Evolutionary conservation across 1,284 basidiomycete genomes (phyloP).

Genomic region (Earliella scabrosa): DNA sequence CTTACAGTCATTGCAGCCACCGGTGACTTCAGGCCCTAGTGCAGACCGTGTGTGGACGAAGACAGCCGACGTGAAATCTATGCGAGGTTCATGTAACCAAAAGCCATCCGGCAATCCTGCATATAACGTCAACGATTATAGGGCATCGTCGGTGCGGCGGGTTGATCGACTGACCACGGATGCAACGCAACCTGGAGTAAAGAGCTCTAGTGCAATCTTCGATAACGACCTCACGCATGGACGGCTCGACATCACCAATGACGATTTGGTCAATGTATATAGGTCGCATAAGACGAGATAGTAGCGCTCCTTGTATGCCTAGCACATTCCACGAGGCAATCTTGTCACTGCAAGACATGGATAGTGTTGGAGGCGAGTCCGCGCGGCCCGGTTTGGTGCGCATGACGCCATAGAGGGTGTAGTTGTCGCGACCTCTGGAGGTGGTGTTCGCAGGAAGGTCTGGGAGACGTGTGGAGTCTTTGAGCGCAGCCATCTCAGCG

Average conservation of each 20-base stretch:
- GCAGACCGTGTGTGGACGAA: slow-evolving; percentile 65
- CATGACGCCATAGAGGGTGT: slow-evolving; percentile 72
- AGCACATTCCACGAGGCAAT: slow-evolving; percentile 82
- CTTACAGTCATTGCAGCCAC: slow-evolving; percentile 72
- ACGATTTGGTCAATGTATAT: slow-evolving; percentile 70
- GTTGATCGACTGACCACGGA: slow-evolving; percentile 38
- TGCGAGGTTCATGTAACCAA: slow-evolving; percentile 47
- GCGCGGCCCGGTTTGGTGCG: slow-evolving; percentile 91
- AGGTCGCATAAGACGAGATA: slow-evolving; percentile 59
- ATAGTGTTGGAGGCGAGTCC: slow-evolving; percentile 80
- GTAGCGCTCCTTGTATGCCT: slow-evolving; percentile 85
- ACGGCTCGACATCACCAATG: slow-evolving; percentile 67
- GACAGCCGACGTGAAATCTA: slow-evolving; percentile 59
- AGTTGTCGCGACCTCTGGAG: slow-evolving; percentile 80
- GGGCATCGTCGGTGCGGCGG: neutral
- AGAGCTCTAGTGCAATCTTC: slow-evolving; percentile 68
- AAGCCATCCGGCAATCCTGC: slow-evolving; percentile 35
- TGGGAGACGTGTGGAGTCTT: slow-evolving; percentile 50
- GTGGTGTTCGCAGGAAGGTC: slow-evolving; percentile 43
- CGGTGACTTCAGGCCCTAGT: slow-evolving; percentile 31
- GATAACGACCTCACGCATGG: slow-evolving; percentile 44
- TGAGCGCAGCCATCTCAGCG: slow-evolving; percentile 67
- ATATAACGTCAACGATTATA: too few species aligned
- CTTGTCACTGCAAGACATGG: slow-evolving; percentile 92
- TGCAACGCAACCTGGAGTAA: slow-evolving; percentile 47